Conservation (phyloP, 164 flowering plant species). For the Hamamelis virginiana region DNA sequence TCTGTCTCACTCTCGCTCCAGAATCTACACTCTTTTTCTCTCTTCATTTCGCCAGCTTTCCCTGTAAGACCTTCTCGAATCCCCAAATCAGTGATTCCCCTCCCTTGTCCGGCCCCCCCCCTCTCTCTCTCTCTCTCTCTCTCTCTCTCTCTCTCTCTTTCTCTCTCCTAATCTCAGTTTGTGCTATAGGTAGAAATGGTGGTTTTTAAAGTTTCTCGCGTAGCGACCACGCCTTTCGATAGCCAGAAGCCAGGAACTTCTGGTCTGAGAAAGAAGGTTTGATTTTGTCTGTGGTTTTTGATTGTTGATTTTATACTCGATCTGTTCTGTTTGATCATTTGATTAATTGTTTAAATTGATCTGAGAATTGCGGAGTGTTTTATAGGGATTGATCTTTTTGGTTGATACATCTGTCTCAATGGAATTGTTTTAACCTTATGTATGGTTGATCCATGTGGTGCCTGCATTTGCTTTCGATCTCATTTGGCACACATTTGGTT, state of each 20-base stretch:
- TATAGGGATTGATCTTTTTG: neutral
- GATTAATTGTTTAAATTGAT: neutral
- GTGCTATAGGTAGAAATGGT: constrained; percentile 34
- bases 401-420: neutral
- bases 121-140: neutral
- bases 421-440: neutral
- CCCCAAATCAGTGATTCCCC: neutral
- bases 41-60: neutral
- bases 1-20: too few species aligned
- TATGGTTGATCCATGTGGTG: neutral
- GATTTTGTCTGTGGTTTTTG: neutral
- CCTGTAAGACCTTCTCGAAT: too few species aligned
- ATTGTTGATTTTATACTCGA: neutral
- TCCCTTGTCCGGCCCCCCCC: neutral
- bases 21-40: neutral
- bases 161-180: neutral
- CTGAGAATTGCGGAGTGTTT: too few species aligned
- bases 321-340: neutral
- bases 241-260: constrained; percentile 98
- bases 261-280: constrained; percentile 94
- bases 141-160: neutral
- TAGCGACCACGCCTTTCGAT: constrained; percentile 56
- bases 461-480: neutral
- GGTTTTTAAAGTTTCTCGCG: constrained; percentile 52
- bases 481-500: neutral